Percentiles rank a stretch among this genome's conserved stretches.
Conservation (phyloP, 345 rosid species). For the Pistacia vera region DNA sequence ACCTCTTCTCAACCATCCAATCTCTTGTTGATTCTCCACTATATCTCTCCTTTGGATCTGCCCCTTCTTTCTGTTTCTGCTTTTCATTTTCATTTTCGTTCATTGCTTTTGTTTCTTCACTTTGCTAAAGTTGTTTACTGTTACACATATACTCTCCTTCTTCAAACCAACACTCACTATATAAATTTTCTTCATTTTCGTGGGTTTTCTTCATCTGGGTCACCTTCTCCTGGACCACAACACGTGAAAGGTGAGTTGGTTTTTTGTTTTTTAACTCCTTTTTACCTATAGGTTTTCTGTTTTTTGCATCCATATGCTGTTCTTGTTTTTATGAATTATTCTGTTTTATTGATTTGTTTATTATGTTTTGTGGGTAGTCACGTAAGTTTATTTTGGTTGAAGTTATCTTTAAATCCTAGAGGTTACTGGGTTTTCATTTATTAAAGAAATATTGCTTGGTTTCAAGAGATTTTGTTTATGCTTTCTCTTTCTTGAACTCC, state of each 20-base stretch:
- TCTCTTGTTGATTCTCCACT: slow-evolving; percentile 27
- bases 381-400: background rate
- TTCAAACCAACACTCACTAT: background rate
- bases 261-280: background rate
- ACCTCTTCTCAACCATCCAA: slow-evolving; percentile 48
- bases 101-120: slow-evolving; percentile 9
- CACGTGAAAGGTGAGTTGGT: slow-evolving; percentile 6
- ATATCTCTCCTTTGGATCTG: slow-evolving; percentile 2
- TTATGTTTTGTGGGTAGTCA: background rate
- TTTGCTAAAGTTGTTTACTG: background rate
- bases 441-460: background rate
- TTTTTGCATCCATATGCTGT: background rate
- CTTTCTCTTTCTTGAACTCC: background rate
- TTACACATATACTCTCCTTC: slow-evolving; percentile 5
- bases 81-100: slow-evolving; percentile 12
- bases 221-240: background rate
- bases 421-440: background rate
- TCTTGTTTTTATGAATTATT: background rate
- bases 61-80: slow-evolving; percentile 5
- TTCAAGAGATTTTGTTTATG: background rate
- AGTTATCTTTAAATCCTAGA: background rate
- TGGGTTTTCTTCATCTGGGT: slow-evolving; percentile 9
- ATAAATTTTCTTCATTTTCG: background rate
- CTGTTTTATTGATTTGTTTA: slow-evolving; percentile 5
- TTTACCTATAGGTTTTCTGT: background rate